These are phyloP conservation scores for Ophiocordyceps camponoti-leonardi DNA, from an alignment of 2,329 filamentous ascomycete species.

Conservation along the genomic window DNA sequence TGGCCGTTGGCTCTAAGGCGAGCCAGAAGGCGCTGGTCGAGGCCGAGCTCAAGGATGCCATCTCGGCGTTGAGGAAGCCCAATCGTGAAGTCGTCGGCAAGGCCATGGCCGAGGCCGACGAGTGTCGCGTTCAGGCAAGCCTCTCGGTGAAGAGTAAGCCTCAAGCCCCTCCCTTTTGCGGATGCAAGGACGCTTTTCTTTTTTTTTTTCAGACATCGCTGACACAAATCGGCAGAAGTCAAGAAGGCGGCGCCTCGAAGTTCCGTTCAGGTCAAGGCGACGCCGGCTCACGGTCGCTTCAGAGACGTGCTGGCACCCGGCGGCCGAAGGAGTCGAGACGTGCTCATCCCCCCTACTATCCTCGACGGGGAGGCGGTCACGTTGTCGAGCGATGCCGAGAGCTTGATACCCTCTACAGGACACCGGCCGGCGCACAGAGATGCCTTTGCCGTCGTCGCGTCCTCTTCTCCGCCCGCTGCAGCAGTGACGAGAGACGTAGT, in stretches of 20 bases:
- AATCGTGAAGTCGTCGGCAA: conserved; percentile 55
- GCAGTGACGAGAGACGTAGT: conserved; percentile 5
- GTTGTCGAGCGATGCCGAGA: conserved; percentile 17
- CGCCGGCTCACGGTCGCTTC: conserved; percentile 37
- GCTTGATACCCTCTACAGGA: conserved; percentile 24
- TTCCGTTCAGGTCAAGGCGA: conserved; percentile 36
- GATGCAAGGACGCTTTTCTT: no score
- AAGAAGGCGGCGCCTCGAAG: conserved; percentile 27
- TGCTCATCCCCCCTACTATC: conserved; percentile 4
- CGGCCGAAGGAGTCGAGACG: no score
- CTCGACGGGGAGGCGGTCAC: conserved; percentile 14
- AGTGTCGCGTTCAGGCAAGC: conserved; percentile 35
- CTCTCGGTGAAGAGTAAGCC: conserved; percentile 30
- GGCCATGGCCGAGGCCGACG: conserved; percentile 47
- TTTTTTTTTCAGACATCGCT: no score
- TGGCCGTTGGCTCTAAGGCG: conserved; percentile 36
- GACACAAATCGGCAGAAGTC: conserved; percentile 20
- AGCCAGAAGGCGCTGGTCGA: conserved; percentile 51
- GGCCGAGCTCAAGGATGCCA: conserved; percentile 56
- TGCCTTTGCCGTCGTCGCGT: conserved; percentile 12
- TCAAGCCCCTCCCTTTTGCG: neutral
- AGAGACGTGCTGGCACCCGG: conserved; percentile 25
- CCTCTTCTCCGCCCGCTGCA: conserved; percentile 1
- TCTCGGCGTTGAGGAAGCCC: conserved; percentile 56
- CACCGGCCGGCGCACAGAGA: conserved; percentile 14